These are phyloP conservation scores for Polytrichum commune DNA, from an alignment of 225 moss, liverwort and hornwort genomes.

Conservation along the genomic window DNA sequence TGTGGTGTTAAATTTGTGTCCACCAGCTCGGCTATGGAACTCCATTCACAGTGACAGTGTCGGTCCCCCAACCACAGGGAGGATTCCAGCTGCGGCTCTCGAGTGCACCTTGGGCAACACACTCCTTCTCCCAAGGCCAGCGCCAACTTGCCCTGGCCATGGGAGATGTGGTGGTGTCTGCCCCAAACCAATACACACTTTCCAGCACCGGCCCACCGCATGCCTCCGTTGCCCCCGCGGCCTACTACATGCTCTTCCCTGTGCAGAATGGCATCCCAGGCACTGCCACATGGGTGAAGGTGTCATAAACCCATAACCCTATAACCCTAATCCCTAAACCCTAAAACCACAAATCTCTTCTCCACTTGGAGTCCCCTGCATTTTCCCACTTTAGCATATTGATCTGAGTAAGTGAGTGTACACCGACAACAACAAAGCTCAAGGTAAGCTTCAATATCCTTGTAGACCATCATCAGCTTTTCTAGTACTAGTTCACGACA, in stretches of 20 bases:
- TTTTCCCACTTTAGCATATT: no score
- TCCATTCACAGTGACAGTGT: slow-evolving; percentile 1
- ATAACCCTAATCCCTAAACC: no score
- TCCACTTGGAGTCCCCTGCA: no score
- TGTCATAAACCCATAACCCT: background rate
- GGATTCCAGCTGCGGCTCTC: slow-evolving; percentile 12
- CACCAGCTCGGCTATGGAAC: slow-evolving; percentile 10
- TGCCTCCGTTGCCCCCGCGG: slow-evolving; percentile 11
- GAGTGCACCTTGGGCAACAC: slow-evolving; percentile 6
- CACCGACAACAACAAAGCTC: no score
- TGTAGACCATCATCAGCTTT: no score
- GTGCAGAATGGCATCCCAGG: slow-evolving; percentile 28
- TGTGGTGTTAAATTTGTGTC: no score
- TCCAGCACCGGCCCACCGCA: slow-evolving; percentile 9
- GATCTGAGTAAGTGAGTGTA: no score
- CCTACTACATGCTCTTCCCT: slow-evolving; percentile 41
- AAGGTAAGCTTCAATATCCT: no score
- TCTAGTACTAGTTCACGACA: no score
- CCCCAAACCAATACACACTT: slow-evolving; percentile 17
- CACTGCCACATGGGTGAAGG: slow-evolving; percentile 24
- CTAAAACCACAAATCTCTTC: no score
- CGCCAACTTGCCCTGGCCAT: slow-evolving; percentile 11
- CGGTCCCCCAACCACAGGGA: slow-evolving; percentile 2
- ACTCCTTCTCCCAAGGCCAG: slow-evolving; percentile 16
- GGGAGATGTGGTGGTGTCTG: slow-evolving; percentile 1